phyloP scores from a whole-genome alignment of 2,329 filamentous ascomycete species.

The Paecilomyces sp. region DNA sequence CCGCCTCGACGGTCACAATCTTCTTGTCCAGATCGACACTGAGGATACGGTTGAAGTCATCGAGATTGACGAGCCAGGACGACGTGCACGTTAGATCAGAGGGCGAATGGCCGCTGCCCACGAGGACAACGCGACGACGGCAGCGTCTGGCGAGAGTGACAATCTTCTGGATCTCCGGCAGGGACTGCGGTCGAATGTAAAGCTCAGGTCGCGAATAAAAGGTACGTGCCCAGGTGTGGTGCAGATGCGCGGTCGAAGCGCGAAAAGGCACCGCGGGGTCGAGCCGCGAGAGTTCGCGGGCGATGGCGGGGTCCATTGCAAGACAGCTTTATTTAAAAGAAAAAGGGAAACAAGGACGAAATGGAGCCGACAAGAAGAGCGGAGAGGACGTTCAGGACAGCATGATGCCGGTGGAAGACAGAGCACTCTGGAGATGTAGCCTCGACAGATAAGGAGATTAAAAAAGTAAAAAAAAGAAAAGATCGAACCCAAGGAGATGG shows the following conservation, averaged over 20 bases:
- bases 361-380: neutral
- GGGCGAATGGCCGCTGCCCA: constrained; percentile 89
- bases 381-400: neutral
- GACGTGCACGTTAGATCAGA: constrained; percentile 88
- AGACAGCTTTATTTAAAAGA: neutral
- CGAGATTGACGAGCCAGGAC: constrained; percentile 90
- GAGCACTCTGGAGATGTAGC: constrained; percentile 1
- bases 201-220: constrained; percentile 86
- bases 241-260: constrained; percentile 62
- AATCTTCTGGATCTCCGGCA: constrained; percentile 75
- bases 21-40: constrained; percentile 60
- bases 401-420: neutral
- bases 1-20: constrained; percentile 73
- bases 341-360: neutral
- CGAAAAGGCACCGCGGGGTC: constrained; percentile 67
- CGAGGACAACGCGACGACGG: constrained; percentile 72
- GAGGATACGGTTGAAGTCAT: constrained; percentile 68
- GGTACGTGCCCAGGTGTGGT: constrained; percentile 92
- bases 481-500: neutral
- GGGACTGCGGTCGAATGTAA: constrained; percentile 74
- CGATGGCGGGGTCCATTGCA: constrained; percentile 39
- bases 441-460: neutral
- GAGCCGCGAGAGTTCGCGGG: constrained; percentile 51
- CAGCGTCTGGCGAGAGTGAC: constrained; percentile 74
- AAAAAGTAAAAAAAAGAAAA: neutral